These are phyloP conservation scores for Hirschfeldia incana DNA, from an alignment of 345 rosid genomes.

Conservation along the genomic window DNA sequence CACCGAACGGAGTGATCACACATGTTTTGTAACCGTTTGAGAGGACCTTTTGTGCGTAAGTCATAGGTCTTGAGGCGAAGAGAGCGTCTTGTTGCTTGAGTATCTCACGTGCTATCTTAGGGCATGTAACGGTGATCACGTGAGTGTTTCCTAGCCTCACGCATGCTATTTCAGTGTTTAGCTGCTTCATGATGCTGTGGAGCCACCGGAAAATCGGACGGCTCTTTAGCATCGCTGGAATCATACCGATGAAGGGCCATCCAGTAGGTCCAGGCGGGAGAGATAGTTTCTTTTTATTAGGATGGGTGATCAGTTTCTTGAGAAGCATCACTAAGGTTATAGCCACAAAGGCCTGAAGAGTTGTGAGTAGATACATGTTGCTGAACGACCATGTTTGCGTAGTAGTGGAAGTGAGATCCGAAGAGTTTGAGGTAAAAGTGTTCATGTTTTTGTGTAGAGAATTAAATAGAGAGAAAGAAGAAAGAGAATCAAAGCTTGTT, in stretches of 20 bases:
- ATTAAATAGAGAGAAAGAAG: constrained; percentile 7
- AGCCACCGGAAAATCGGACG: constrained; percentile 49
- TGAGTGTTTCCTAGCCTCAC: constrained; percentile 45
- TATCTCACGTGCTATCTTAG: constrained; percentile 45
- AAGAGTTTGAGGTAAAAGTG: constrained; percentile 37
- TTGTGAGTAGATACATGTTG: constrained; percentile 40
- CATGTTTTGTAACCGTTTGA: constrained; percentile 38
- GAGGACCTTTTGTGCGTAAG: constrained; percentile 32
- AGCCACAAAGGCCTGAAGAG: constrained; percentile 38
- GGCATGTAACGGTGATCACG: constrained; percentile 47
- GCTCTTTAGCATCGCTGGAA: constrained; percentile 40
- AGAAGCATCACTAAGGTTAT: constrained; percentile 32
- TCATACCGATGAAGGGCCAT: constrained; percentile 47
- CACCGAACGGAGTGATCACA: constrained; percentile 35
- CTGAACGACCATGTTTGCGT: constrained; percentile 14
- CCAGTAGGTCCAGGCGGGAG: constrained; percentile 49
- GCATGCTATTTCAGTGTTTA: constrained; percentile 50
- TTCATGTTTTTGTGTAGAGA: constrained; percentile 29
- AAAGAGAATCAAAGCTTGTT: constrained; percentile 10
- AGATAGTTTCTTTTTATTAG: constrained; percentile 11
- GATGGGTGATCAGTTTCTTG: constrained; percentile 24
- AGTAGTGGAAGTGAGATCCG: constrained; percentile 30
- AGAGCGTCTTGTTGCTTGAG: constrained; percentile 44
- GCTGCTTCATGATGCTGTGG: constrained; percentile 47
- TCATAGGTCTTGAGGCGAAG: constrained; percentile 42